Percentiles rank a stretch among this genome's conserved stretches.
These are phyloP conservation scores for Dactylis glomerata DNA, from an alignment of 176 grass and related monocot genomes.

Conservation along the genomic window DNA sequence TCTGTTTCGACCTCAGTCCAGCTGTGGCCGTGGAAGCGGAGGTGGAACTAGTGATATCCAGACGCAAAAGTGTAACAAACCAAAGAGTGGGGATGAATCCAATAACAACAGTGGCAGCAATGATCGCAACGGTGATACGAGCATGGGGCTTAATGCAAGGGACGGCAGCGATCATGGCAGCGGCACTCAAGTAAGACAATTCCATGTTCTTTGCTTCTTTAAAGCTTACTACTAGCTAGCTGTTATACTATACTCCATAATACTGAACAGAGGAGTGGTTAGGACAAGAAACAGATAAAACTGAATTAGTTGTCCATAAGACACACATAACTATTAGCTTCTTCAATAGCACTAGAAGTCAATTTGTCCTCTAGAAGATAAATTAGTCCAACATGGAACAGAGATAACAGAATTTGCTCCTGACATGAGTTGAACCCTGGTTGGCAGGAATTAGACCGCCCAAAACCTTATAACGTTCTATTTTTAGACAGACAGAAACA, in stretches of 20 bases:
- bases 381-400: not conserved
- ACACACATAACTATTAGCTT: not conserved
- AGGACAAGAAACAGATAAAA: not conserved
- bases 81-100: conserved; percentile 49
- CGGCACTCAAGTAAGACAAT: conserved; percentile 66
- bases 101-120: conserved; percentile 57
- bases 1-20: conserved; percentile 60
- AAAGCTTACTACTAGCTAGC: not conserved
- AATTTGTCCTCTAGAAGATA: not conserved
- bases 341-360: not conserved
- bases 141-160: conserved; percentile 58
- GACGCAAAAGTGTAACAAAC: conserved; percentile 61
- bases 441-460: not conserved
- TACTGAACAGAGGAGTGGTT: not conserved
- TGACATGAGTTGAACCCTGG: not conserved
- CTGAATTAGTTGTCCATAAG: not conserved
- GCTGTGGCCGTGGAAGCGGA: conserved; percentile 87
- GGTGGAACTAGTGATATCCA: conserved; percentile 82
- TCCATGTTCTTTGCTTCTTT: conserved; percentile 17
- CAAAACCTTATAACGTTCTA: not conserved
- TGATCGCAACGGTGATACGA: conserved; percentile 32
- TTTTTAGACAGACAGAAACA: not conserved
- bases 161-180: conserved; percentile 88
- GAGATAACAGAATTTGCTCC: not conserved
- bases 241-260: conserved; percentile 9